Evolutionary conservation across 305 asterid genomes (phyloP).

Genomic region (Solanum hybrid): DNA sequence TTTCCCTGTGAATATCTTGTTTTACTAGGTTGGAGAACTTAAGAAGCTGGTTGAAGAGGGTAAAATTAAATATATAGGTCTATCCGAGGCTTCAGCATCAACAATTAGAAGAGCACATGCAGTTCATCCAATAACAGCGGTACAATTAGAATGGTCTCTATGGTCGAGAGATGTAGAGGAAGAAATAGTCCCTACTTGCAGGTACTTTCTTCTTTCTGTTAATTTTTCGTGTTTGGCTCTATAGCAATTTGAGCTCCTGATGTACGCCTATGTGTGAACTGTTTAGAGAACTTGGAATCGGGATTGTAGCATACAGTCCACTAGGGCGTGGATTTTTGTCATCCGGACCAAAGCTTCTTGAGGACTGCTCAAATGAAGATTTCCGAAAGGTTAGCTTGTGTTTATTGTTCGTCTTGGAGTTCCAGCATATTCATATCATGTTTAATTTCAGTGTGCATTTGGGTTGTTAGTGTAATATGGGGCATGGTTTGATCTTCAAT

Average conservation of each 20-base stretch:
- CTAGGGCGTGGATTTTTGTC: constrained; percentile 78
- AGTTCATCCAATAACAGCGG: constrained; percentile 72
- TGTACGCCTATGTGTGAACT: background rate
- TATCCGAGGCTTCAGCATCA: constrained; percentile 66
- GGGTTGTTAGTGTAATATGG: background rate
- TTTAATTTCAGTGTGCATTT: background rate
- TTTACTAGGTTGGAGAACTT: constrained; percentile 53
- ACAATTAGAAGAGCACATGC: constrained; percentile 85
- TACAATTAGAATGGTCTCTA: constrained; percentile 73
- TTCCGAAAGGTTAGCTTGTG: constrained; percentile 46
- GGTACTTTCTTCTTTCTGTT: constrained; percentile 18
- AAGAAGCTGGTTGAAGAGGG: constrained; percentile 76
- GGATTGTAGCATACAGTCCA: constrained; percentile 77
- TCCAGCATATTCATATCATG: background rate
- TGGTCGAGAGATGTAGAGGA: constrained; percentile 75
- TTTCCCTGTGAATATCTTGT: background rate
- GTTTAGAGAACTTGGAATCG: constrained; percentile 75
- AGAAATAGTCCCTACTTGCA: constrained; percentile 65
- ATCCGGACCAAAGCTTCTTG: constrained; percentile 41
- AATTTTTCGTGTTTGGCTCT: background rate
- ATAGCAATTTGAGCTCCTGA: background rate
- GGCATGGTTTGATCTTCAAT: background rate
- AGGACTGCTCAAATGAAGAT: constrained; percentile 38
- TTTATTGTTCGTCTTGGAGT: background rate
- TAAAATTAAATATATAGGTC: constrained; percentile 61